Evolutionary conservation across 306 rosid genomes (phyloP).

Genomic region (Argentina anserina): DNA sequence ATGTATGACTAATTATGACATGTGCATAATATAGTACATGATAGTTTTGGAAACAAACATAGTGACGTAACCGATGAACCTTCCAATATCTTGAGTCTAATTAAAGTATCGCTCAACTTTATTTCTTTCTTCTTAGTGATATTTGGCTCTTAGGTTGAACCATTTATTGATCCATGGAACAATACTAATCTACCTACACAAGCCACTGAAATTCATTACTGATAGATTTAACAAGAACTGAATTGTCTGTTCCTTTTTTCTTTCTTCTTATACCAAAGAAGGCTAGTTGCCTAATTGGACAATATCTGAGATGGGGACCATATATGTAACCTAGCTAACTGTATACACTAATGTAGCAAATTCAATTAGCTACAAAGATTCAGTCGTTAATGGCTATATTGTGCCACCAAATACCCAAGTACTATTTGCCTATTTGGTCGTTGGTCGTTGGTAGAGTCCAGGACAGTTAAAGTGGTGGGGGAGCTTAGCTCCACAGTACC

Average conservation of each 20-base stretch:
- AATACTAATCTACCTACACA: too few relatives aligned
- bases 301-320: neutral
- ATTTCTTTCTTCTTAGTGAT: too few relatives aligned
- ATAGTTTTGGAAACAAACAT: too few relatives aligned
- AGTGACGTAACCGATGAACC: too few relatives aligned
- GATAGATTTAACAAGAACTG: too few relatives aligned
- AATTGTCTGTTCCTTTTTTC: neutral
- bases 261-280: neutral
- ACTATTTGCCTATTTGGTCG: neutral
- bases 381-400: neutral
- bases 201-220: too few relatives aligned
- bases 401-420: neutral
- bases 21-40: neutral
- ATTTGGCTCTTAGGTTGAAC: too few relatives aligned
- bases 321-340: neutral
- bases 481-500: constrained; percentile 3
- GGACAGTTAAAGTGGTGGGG: constrained; percentile 21
- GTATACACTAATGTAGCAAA: neutral
- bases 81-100: too few relatives aligned
- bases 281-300: neutral
- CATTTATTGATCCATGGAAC: too few relatives aligned
- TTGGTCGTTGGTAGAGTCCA: constrained; percentile 3
- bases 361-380: neutral
- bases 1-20: neutral
- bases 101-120: too few relatives aligned